Conservation (phyloP, 148 eudicot species). For the Drosera capensis region DNA sequence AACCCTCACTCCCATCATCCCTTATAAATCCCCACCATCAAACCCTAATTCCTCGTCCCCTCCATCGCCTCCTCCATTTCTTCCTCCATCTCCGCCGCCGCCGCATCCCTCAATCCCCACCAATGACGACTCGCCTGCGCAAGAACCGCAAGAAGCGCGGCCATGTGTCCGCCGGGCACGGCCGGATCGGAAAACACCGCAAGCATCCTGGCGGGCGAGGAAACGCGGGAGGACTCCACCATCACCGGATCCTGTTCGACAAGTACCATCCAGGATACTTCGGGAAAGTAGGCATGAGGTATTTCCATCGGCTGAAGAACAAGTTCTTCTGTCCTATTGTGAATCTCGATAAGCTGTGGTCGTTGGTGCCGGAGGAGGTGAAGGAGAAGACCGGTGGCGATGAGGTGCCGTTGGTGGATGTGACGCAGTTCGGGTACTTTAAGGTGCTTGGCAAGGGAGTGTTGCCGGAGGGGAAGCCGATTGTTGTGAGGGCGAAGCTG, state of each 20-base stretch:
- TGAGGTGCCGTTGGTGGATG: constrained; percentile 24
- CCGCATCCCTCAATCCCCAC: background rate
- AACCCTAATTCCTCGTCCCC: too few species aligned
- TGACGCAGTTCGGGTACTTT: constrained; percentile 32
- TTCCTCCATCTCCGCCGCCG: background rate
- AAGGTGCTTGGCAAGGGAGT: constrained; percentile 37
- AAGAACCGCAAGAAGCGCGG: constrained; percentile 49
- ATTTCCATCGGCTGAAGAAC: constrained; percentile 34
- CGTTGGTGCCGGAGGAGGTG: constrained; percentile 21
- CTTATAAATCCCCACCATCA: too few species aligned
- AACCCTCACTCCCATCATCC: too few species aligned
- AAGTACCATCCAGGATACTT: constrained; percentile 46
- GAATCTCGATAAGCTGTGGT: constrained; percentile 36
- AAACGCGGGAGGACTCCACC: constrained; percentile 46
- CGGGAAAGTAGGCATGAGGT: constrained; percentile 39
- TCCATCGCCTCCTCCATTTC: too few species aligned
- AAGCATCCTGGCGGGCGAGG: constrained; percentile 53
- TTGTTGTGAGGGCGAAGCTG: constrained; percentile 36
- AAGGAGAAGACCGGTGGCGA: constrained; percentile 21
- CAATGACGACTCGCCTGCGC: constrained; percentile 29
- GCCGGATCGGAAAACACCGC: constrained; percentile 38
- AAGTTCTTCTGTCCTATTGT: constrained; percentile 32
- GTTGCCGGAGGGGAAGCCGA: constrained; percentile 13
- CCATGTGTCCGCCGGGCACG: constrained; percentile 38
- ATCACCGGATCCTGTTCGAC: constrained; percentile 42